These are phyloP conservation scores for Cordyceps pruinosa DNA, from an alignment of 2,329 filamentous ascomycete species.

Conservation along the genomic window DNA sequence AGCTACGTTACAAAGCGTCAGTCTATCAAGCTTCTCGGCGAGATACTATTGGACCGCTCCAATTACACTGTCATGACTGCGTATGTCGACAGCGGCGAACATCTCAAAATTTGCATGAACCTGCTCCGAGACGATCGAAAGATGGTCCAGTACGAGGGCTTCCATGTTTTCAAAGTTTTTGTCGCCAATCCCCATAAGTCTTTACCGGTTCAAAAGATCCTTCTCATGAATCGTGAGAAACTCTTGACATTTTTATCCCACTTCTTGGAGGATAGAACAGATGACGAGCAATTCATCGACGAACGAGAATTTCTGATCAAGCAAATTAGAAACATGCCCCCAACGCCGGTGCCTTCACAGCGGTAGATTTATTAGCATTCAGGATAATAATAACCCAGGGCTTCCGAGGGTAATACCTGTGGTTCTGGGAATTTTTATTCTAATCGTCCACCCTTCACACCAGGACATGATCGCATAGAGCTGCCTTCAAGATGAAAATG, in stretches of 20 bases:
- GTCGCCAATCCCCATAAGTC: slow-evolving; percentile 98
- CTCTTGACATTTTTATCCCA: slow-evolving; percentile 81
- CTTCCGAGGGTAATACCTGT: not conserved
- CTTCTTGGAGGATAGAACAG: slow-evolving; percentile 89
- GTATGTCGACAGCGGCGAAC: slow-evolving; percentile 91
- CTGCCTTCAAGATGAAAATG: not conserved
- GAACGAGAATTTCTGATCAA: slow-evolving; percentile 96
- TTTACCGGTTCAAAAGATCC: slow-evolving; percentile 87
- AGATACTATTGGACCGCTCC: slow-evolving; percentile 86
- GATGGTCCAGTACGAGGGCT: slow-evolving; percentile 99
- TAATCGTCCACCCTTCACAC: not conserved
- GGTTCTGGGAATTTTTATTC: not conserved
- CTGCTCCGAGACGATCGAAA: slow-evolving; percentile 89
- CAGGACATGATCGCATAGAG: not conserved
- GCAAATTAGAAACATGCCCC: slow-evolving; percentile 70
- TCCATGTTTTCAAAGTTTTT: slow-evolving; percentile 99
- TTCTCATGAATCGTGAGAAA: slow-evolving; percentile 93
- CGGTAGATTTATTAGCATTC: slow-evolving; percentile 23
- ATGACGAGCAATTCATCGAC: slow-evolving; percentile 97
- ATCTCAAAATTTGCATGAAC: slow-evolving; percentile 98
- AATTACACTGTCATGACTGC: slow-evolving; percentile 98
- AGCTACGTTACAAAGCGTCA: slow-evolving; percentile 98
- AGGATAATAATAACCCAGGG: not conserved
- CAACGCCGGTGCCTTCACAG: slow-evolving; percentile 47
- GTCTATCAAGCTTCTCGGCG: slow-evolving; percentile 93